phyloP scores from a whole-genome alignment of 2,329 filamentous ascomycete genomes.

The Thyridium curvatum region DNA sequence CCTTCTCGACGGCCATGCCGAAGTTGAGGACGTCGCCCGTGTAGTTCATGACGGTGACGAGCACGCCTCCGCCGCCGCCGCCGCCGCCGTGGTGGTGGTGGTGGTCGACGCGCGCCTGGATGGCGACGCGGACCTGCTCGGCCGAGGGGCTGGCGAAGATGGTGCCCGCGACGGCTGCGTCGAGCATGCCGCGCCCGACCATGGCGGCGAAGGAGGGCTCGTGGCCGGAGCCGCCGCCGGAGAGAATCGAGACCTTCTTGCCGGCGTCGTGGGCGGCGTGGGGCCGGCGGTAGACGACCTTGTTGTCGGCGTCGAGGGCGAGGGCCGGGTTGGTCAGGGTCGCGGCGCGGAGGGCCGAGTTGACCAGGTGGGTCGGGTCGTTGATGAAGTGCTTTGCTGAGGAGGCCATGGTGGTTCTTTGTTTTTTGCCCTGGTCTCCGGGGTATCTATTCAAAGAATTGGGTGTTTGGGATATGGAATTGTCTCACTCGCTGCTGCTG shows the following conservation, averaged over 20 bases:
- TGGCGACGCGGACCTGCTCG: slow-evolving; percentile 71
- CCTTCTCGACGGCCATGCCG: slow-evolving; percentile 86
- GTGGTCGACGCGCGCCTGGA: slow-evolving; percentile 61
- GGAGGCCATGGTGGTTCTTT: no score
- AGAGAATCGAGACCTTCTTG: slow-evolving; percentile 70
- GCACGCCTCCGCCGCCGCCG: slow-evolving; percentile 49
- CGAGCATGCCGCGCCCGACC: slow-evolving; percentile 73
- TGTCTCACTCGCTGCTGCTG: no score
- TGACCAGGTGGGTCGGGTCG: slow-evolving; percentile 73
- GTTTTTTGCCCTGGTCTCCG: no score
- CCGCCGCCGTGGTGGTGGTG: no score
- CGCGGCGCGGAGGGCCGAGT: slow-evolving; percentile 67
- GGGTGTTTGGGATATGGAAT: no score
- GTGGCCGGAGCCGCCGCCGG: slow-evolving; percentile 81
- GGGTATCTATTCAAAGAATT: no score
- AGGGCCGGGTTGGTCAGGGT: slow-evolving; percentile 81
- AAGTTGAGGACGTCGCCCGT: slow-evolving; percentile 86
- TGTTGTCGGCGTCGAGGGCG: slow-evolving; percentile 71
- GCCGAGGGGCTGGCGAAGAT: slow-evolving; percentile 70
- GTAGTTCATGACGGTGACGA: slow-evolving; percentile 93
- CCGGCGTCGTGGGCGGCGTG: slow-evolving; percentile 27
- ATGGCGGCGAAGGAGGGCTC: slow-evolving; percentile 82
- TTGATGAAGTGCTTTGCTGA: slow-evolving; percentile 83
- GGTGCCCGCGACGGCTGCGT: slow-evolving; percentile 75
- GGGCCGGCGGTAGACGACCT: slow-evolving; percentile 75